A percentile compares a stretch with the other conserved stretches of the same genome.
phyloP scores from a whole-genome alignment of 306 rosid genomes.

The Lablab purpureus region DNA sequence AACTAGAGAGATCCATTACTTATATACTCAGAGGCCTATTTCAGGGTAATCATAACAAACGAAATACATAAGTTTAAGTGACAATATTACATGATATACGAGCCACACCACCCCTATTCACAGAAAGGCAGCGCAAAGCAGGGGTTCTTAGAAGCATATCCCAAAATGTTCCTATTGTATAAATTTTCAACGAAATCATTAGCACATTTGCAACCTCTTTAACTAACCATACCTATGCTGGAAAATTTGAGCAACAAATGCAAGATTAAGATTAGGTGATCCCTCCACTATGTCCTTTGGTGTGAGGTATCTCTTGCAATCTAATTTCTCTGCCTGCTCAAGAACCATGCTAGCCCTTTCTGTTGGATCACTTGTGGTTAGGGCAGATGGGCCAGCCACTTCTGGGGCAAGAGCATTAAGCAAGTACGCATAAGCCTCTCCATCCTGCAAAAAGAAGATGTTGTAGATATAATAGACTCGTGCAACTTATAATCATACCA shows the following conservation, averaged over 20 bases:
- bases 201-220: slow-evolving; percentile 36
- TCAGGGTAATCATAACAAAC: slow-evolving; percentile 28
- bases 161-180: slow-evolving; percentile 17
- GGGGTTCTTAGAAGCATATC: slow-evolving; percentile 18
- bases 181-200: background rate
- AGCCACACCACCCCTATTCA: background rate
- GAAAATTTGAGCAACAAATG: slow-evolving; percentile 98
- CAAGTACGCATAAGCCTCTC: slow-evolving; percentile 94
- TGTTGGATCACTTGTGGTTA: slow-evolving; percentile 74
- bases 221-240: slow-evolving; percentile 82
- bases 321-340: slow-evolving; percentile 92
- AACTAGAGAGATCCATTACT: slow-evolving; percentile 35
- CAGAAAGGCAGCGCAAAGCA: slow-evolving; percentile 17
- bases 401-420: slow-evolving; percentile 97
- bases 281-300: slow-evolving; percentile 95
- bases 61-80: background rate
- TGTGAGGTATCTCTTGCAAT: slow-evolving; percentile 93
- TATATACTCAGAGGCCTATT: slow-evolving; percentile 11
- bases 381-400: slow-evolving; percentile 70
- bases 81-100: background rate
- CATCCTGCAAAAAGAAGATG: slow-evolving; percentile 76
- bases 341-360: slow-evolving; percentile 92
- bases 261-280: slow-evolving; percentile 98
- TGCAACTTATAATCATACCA: slow-evolving; percentile 33
- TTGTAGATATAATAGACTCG: slow-evolving; percentile 11